Percentiles rank a stretch among this genome's conserved stretches.
Evolutionary conservation across 306 rosid species (phyloP).

Genomic region (Cicer yamashitae): DNA sequence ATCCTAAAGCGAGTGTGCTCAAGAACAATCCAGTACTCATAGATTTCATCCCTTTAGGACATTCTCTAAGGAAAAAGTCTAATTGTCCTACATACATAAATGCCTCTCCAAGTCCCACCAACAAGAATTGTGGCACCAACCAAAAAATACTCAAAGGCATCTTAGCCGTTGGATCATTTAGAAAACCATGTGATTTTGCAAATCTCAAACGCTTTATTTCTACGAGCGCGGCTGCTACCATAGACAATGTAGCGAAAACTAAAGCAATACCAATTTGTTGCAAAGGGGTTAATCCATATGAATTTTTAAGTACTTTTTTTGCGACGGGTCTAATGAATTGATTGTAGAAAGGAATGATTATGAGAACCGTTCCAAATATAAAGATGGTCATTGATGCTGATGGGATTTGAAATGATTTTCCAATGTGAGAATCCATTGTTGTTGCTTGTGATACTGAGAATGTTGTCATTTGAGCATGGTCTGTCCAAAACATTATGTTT

Average conservation of each 20-base stretch:
- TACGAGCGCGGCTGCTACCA: conserved; percentile 64
- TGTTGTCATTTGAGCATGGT: conserved; percentile 88
- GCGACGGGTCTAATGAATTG: conserved; percentile 56
- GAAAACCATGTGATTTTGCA: conserved; percentile 51
- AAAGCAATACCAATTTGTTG: conserved; percentile 76
- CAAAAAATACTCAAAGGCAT: conserved; percentile 74
- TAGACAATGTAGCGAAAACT: conserved; percentile 58
- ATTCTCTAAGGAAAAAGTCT: conserved; percentile 79
- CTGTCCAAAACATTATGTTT: conserved; percentile 78
- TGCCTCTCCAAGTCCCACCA: conserved; percentile 89
- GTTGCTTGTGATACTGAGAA: conserved; percentile 89
- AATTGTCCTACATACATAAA: conserved; percentile 83
- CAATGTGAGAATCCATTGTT: conserved; percentile 79
- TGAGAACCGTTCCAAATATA: conserved; percentile 77
- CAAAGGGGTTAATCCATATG: conserved; percentile 65
- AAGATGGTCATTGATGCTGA: conserved; percentile 77
- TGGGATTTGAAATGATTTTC: conserved; percentile 73
- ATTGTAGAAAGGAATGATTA: conserved; percentile 78
- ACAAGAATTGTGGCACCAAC: conserved; percentile 79
- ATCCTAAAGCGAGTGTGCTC: conserved; percentile 83
- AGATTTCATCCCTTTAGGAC: conserved; percentile 91
- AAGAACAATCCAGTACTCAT: conserved; percentile 90
- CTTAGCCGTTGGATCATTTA: conserved; percentile 39
- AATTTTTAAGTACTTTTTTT: conserved; percentile 55
- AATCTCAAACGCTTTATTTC: conserved; percentile 62